Conservation (phyloP, 129 eudicot genomes). For the Centrapalus pauciflorus region DNA sequence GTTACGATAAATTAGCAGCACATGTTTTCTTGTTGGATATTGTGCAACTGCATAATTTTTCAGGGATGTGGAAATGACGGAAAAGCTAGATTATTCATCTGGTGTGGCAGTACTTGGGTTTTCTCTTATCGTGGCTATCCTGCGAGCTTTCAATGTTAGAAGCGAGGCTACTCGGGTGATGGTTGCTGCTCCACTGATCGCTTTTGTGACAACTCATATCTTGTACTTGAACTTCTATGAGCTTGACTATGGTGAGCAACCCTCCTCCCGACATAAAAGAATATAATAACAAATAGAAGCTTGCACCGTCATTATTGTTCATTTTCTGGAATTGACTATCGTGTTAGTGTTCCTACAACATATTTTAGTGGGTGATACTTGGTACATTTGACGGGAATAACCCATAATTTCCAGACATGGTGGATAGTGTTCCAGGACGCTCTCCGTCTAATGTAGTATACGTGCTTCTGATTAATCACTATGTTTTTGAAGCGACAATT, state of each 20-base stretch:
- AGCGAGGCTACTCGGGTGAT: constrained; percentile 85
- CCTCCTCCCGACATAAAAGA: background rate
- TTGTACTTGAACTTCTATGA: constrained; percentile 72
- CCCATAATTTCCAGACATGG: background rate
- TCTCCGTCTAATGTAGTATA: background rate
- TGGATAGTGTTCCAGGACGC: background rate
- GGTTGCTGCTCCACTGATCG: constrained; percentile 87
- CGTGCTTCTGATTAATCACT: background rate
- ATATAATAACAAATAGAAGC: background rate
- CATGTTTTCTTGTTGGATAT: constrained; percentile 2
- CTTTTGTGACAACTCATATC: constrained; percentile 81
- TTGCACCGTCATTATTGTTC: background rate
- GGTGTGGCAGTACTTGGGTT: constrained; percentile 71
- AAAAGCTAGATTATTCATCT: constrained; percentile 75
- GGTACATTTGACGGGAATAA: background rate
- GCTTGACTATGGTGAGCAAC: constrained; percentile 66
- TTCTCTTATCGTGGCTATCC: constrained; percentile 64
- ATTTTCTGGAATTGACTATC: background rate
- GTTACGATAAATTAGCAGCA: constrained; percentile 9
- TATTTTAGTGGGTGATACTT: background rate
- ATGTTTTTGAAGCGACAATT: background rate
- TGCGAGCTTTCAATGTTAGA: constrained; percentile 64
- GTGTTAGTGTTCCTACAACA: background rate
- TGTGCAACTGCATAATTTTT: constrained; percentile 25
- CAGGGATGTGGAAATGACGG: constrained; percentile 86